Evolutionary conservation across 73 alveolate genomes (phyloP).

Genomic region (Tetrahymena thermophila): DNA sequence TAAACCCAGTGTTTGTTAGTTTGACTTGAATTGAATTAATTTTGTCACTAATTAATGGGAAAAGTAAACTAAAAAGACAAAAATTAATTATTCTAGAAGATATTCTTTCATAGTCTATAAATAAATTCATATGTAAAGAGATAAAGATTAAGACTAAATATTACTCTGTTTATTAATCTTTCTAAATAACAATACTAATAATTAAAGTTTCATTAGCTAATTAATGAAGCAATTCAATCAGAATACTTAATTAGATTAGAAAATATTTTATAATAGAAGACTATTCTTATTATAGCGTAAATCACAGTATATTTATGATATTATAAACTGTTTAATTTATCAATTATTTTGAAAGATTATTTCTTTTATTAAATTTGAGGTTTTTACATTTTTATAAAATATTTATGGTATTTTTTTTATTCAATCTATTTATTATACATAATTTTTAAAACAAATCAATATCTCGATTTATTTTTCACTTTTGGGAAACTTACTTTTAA

Average conservation of each 20-base stretch:
- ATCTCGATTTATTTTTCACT: background rate
- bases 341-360: background rate
- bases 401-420: background rate
- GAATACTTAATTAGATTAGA: no score
- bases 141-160: no score
- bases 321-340: background rate
- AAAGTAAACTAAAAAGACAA: background rate
- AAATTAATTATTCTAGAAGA: background rate
- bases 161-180: no score
- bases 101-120: background rate
- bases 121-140: background rate
- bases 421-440: no score
- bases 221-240: no score
- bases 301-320: no score
- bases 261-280: no score
- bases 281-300: no score
- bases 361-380: background rate
- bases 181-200: no score
- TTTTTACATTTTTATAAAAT: no score
- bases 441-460: background rate
- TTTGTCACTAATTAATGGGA: background rate
- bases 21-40: background rate
- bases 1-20: background rate
- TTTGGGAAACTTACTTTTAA: background rate
- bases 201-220: no score